These are phyloP conservation scores for Fusarium torulosum DNA, from an alignment of 2,329 filamentous ascomycete species.

Conservation along the genomic window DNA sequence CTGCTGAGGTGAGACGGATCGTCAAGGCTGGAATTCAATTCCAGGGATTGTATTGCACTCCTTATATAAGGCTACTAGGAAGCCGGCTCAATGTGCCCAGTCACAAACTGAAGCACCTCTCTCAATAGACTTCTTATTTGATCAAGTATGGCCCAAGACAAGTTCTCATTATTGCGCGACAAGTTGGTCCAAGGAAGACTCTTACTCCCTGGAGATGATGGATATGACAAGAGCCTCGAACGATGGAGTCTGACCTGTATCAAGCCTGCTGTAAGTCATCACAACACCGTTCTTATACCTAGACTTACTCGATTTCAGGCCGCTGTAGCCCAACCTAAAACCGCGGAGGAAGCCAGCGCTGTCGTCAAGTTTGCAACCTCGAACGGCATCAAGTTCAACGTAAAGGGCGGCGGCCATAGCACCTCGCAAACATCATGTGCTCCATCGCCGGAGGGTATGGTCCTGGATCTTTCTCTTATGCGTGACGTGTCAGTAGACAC, in stretches of 20 bases:
- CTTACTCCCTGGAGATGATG: slow-evolving; percentile 51
- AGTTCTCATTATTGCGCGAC: slow-evolving; percentile 37
- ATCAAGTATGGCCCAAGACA: slow-evolving; percentile 32
- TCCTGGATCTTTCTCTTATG: slow-evolving; percentile 68
- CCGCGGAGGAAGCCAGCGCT: slow-evolving; percentile 56
- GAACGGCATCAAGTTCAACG: slow-evolving; percentile 62
- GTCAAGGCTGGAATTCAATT: neutral
- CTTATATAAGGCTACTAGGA: slow-evolving; percentile 17
- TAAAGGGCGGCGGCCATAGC: slow-evolving; percentile 68
- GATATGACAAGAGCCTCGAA: slow-evolving; percentile 52
- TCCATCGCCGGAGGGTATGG: slow-evolving; percentile 63
- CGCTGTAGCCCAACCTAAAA: slow-evolving; percentile 58
- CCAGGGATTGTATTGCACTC: neutral
- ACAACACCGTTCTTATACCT: neutral
- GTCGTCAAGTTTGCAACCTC: slow-evolving; percentile 59
- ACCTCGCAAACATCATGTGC: slow-evolving; percentile 61
- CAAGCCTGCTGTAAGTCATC: slow-evolving; percentile 50
- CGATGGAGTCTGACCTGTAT: slow-evolving; percentile 56
- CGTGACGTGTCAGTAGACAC: slow-evolving; percentile 62
- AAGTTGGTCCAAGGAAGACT: slow-evolving; percentile 47
- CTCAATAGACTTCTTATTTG: neutral
- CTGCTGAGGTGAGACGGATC: slow-evolving; percentile 9
- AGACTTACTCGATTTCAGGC: slow-evolving; percentile 51
- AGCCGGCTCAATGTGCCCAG: neutral
- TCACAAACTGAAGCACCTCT: neutral